Conservation (phyloP, 148 eudicot species). For the Silene conica region DNA sequence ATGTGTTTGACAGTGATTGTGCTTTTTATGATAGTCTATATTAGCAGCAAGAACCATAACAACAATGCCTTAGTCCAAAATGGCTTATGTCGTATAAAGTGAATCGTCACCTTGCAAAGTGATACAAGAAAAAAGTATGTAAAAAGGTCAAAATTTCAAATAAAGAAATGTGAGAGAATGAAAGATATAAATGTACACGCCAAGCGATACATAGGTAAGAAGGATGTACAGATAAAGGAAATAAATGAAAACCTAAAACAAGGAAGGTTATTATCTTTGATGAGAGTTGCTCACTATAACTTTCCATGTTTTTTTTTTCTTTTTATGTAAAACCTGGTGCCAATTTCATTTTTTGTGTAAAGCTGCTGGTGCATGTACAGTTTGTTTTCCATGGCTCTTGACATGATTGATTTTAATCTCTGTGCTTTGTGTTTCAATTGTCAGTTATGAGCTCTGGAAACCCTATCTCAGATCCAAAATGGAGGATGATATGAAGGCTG, state of each 20-base stretch:
- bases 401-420: slow-evolving; percentile 1
- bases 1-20: background rate
- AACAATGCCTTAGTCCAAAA: background rate
- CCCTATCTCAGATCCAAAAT: slow-evolving; percentile 89
- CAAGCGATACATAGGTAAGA: background rate
- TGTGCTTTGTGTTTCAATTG: slow-evolving; percentile 9
- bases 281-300: background rate
- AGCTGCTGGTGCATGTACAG: background rate
- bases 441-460: slow-evolving; percentile 92
- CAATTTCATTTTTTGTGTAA: background rate
- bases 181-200: background rate
- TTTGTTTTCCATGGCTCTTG: background rate
- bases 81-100: background rate
- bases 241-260: background rate
- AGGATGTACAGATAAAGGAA: background rate
- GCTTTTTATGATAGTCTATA: too few relatives aligned
- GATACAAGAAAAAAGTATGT: background rate
- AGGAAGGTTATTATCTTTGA: background rate
- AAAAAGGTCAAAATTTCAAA: background rate
- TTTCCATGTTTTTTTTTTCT: background rate
- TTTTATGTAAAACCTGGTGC: background rate
- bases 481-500: slow-evolving; percentile 95
- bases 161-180: background rate
- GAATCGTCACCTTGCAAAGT: background rate
- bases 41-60: background rate